Percentiles rank a stretch among this genome's conserved stretches.
These are phyloP conservation scores for Aspergillus pseudonomiae DNA, from an alignment of 2,329 filamentous ascomycete genomes.

Conservation along the genomic window DNA sequence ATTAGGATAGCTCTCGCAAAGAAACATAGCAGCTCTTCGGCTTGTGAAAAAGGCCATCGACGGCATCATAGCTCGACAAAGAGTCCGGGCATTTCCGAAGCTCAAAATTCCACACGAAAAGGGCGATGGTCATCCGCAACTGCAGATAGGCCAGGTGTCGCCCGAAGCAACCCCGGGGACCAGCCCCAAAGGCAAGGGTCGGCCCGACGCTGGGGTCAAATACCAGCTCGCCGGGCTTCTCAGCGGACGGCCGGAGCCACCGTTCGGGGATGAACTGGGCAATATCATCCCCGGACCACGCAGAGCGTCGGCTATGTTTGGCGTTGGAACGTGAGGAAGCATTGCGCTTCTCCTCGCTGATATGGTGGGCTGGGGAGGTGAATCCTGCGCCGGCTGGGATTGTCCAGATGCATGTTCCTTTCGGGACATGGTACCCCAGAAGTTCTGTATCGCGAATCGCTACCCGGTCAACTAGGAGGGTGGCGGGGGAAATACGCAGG, in stretches of 20 bases:
- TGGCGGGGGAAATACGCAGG: too few species aligned
- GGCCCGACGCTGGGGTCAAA: not conserved
- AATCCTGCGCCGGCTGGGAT: too few species aligned
- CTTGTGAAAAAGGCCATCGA: not conserved
- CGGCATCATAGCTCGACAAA: not conserved
- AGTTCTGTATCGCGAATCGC: too few species aligned
- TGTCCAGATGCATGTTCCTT: too few species aligned
- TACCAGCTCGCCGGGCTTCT: not conserved
- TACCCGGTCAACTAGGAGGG: too few species aligned
- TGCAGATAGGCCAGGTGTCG: not conserved
- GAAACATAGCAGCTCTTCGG: not conserved
- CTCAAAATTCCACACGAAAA: not conserved
- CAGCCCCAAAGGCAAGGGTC: not conserved
- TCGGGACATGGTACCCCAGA: too few species aligned
- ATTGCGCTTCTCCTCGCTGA: too few species aligned
- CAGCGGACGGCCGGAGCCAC: not conserved
- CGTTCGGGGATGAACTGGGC: too few species aligned
- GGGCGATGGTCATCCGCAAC: not conserved
- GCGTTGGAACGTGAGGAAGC: too few species aligned
- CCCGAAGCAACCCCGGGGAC: not conserved
- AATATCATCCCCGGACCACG: too few species aligned
- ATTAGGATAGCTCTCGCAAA: not conserved
- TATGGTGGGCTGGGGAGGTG: too few species aligned
- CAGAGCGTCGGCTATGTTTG: too few species aligned
- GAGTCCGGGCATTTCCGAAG: not conserved